Evolutionary conservation across 495 filamentous ascomycete genomes (phyloP).

Genomic region (Echria macrotheca): DNA sequence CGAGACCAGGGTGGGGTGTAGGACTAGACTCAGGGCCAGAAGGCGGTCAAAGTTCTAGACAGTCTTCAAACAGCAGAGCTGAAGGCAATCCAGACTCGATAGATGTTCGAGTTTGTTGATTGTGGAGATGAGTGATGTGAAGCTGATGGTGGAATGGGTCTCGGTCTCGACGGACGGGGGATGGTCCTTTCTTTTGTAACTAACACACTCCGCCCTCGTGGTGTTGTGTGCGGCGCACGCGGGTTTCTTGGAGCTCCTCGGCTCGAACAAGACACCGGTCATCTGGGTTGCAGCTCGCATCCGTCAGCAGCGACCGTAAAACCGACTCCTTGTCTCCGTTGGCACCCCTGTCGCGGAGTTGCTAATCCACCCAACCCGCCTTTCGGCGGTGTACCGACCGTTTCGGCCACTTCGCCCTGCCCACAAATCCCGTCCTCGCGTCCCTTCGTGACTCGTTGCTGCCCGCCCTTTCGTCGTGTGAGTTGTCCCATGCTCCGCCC

Average conservation of each 20-base stretch:
- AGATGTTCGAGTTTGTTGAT: not conserved
- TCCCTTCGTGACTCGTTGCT: slow-evolving; percentile 4
- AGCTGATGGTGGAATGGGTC: not conserved
- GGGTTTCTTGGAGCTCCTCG: not conserved
- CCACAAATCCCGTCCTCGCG: slow-evolving; percentile 6
- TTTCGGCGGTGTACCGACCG: slow-evolving; percentile 1
- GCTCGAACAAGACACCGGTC: slow-evolving; percentile 2
- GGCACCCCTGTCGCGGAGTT: not conserved
- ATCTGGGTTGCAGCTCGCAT: slow-evolving; percentile 5
- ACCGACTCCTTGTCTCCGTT: slow-evolving; percentile 8
- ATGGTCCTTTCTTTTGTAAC: slow-evolving; percentile 3
- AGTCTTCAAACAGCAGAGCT: too few relatives aligned
- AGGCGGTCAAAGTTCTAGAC: too few relatives aligned
- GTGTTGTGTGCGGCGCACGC: slow-evolving; percentile 1
- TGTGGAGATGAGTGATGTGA: not conserved
- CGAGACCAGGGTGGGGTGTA: slow-evolving; percentile 23
- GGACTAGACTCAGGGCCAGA: not conserved
- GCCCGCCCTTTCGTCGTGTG: not conserved
- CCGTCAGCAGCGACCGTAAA: slow-evolving; percentile 8
- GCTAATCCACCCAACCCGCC: not conserved
- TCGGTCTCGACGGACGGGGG: not conserved
- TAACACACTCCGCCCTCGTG: slow-evolving; percentile 3
- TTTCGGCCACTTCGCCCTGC: slow-evolving; percentile 6
- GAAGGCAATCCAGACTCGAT: too few relatives aligned
- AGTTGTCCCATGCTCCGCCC: not conserved